Base-by-base conservation (phyloP, 306 rosid species). In the Inga oerstediana region DNA sequence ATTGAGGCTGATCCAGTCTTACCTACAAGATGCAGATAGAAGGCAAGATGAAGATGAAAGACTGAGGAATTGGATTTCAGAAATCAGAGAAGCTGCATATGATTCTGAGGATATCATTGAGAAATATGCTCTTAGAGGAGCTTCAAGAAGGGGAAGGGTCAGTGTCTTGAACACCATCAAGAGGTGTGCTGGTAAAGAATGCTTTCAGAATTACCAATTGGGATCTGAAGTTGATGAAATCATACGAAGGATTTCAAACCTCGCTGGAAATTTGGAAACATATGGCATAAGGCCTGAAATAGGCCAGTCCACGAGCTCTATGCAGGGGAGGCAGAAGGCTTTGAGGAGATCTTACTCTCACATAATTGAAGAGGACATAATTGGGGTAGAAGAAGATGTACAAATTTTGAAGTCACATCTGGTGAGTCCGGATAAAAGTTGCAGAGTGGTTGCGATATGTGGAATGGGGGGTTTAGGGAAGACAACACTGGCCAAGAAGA, bases 381-480 rank as follows among this genome's bases (percentile, higher is more conserved):
- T 91, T 77, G 92, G 92, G 7, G 84, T 89, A 16, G 88, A 89
- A n/a, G 74, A 87, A 80, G 75, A 85, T 77, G 85, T 82, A 0
- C 30, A 66, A 19, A 45, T n/a, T 45, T 78, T 91, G 72, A 87
- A 65, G 24, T 59, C 77, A 34, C 66, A 62, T 49, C 74, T 91
- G 90, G 76, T 89, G 2, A 51, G 75, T 46, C 39, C 80, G 10
- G 83, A 35, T 10, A 74, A 75, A 45, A 8, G 39, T 8, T 76
- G 71, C 43, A 87, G 44, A 52, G 87, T 89, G 4, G 88, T 87
- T 44, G 84, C 91, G 15, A 84, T 89, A 30, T 89, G 91, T 54
- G 92, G 94, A 15, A 87, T 89, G 94, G 94, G 94, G 15, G 94
- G 94, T 67, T 69, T 91, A 45, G 92, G 94, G 43, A 89, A 89